Base-by-base conservation (phyloP, 75 land plant genomes). In the Pseudotsuga menziesii region DNA sequence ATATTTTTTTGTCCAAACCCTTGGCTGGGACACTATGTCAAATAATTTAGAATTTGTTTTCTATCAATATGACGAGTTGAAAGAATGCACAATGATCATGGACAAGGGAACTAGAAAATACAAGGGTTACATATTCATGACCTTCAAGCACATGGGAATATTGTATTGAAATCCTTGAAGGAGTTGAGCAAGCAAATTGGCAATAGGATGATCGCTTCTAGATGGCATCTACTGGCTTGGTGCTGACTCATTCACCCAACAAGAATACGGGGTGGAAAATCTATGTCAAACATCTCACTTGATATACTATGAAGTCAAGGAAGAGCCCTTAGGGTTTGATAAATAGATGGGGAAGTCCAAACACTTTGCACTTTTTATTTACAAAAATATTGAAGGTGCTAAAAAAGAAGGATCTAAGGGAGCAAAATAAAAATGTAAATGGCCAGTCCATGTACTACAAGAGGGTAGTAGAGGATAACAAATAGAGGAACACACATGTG, bases 301-400 rank as follows among this genome's bases (percentile, higher is more conserved):
- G 89, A 86, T 7, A 26, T 84, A 73, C 73, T 89, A 91, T 17
- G 91, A 91, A 74, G 81, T 91, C 19, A 91, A 85, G 74, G 88
- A 88, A 35, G 91, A 89, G 41, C 91, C 91, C 1, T 23, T 91
- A 12, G 93, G 93, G 39, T 74, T 91, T 39, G 93, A 91, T 77
- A 86, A 86, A 76, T 60, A 59, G 20, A 82, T 91, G 14, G 93
- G 91, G 54, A 86, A 82, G 56, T 83, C 85, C 1, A 86, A 58
- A 70, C 91, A 91, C 7, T 91, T 83, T 72, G 83, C 83, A 3
- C 69, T 88, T 13, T 82, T 91, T 60, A 82, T 91, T 11, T 91
- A 84, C 59, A 91, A 83, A 81, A 57, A 85, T n/a, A n/a, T n/a
- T n/a, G n/a, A n/a, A n/a, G n/a, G n/a, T n/a, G n/a, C n/a, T n/a